Conservation (phyloP, 148 eudicot species). For the Diospyros lotus region DNA sequence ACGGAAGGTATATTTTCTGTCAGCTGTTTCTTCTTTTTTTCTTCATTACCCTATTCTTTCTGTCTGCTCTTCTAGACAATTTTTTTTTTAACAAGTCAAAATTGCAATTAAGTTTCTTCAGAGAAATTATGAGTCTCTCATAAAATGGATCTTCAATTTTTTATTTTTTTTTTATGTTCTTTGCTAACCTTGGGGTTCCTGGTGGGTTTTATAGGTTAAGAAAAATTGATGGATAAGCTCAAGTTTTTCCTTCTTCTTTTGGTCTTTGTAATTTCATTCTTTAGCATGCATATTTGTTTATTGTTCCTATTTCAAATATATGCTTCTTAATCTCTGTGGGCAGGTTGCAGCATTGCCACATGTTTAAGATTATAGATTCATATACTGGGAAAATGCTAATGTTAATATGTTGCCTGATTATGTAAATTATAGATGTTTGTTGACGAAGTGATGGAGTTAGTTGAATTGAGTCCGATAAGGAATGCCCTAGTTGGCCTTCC, state of each 20-base stretch:
- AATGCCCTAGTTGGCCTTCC: conserved; percentile 50
- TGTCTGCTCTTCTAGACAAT: background rate
- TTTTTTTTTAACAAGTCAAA: background rate
- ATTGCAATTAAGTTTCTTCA: too few species aligned
- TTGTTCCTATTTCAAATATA: background rate
- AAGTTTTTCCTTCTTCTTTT: too few species aligned
- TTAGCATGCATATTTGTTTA: background rate
- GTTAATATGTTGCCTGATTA: too few species aligned
- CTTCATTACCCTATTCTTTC: background rate
- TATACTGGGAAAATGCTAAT: too few species aligned
- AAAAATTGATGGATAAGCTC: background rate
- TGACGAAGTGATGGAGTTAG: conserved; percentile 52
- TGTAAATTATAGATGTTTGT: conserved; percentile 41
- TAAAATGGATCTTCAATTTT: background rate
- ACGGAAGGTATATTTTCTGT: conserved; percentile 35
- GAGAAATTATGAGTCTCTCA: background rate
- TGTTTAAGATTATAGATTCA: background rate
- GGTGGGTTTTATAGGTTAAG: background rate
- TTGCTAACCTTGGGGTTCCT: background rate
- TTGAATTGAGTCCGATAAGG: conserved; percentile 37
- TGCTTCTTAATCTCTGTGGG: background rate
- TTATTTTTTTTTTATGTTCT: background rate
- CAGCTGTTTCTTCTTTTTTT: background rate
- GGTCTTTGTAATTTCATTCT: too few species aligned
- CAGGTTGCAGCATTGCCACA: background rate